A percentile compares a stretch with the other conserved stretches of the same genome.
These are phyloP conservation scores for Penicillium frequentans DNA, from an alignment of 2,329 filamentous ascomycete species.

Conservation along the genomic window DNA sequence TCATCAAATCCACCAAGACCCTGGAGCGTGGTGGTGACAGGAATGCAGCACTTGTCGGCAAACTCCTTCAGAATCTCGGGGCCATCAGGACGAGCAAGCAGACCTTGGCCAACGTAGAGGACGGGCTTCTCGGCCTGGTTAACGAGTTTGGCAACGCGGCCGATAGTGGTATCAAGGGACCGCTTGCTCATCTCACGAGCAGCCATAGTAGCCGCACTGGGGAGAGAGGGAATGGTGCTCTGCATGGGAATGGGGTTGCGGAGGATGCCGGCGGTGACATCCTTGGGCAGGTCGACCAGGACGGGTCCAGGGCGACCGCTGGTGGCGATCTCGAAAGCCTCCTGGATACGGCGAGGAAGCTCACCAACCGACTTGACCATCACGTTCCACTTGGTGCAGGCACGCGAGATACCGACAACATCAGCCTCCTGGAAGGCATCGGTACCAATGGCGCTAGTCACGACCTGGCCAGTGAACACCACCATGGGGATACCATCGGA, in stretches of 20 bases:
- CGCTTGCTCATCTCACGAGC: conserved; percentile 70
- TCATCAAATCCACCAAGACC: conserved; percentile 92
- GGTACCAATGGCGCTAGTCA: conserved; percentile 84
- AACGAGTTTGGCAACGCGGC: conserved; percentile 76
- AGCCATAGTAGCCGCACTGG: conserved; percentile 81
- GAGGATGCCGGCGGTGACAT: conserved; percentile 85
- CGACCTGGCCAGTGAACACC: conserved; percentile 92
- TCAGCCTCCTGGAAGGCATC: conserved; percentile 98
- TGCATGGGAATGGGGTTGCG: conserved; percentile 79
- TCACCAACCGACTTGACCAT: conserved; percentile 97
- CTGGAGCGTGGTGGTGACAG: conserved; percentile 93
- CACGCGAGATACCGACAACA: conserved; percentile 86
- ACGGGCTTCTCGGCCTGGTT: conserved; percentile 91
- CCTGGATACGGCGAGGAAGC: conserved; percentile 89
- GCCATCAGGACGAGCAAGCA: conserved; percentile 77
- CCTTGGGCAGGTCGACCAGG: conserved; percentile 93
- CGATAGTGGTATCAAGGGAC: conserved; percentile 72
- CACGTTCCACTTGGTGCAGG: conserved; percentile 98
- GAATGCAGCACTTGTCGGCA: conserved; percentile 86
- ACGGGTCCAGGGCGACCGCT: conserved; percentile 92
- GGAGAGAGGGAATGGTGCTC: conserved; percentile 71
- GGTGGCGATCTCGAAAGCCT: conserved; percentile 97
- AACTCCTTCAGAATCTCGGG: conserved; percentile 78
- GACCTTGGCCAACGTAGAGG: conserved; percentile 90
- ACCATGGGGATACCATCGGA: conserved; percentile 96